phyloP scores from a whole-genome alignment of 345 rosid species.

The Hibiscus syriacus region DNA sequence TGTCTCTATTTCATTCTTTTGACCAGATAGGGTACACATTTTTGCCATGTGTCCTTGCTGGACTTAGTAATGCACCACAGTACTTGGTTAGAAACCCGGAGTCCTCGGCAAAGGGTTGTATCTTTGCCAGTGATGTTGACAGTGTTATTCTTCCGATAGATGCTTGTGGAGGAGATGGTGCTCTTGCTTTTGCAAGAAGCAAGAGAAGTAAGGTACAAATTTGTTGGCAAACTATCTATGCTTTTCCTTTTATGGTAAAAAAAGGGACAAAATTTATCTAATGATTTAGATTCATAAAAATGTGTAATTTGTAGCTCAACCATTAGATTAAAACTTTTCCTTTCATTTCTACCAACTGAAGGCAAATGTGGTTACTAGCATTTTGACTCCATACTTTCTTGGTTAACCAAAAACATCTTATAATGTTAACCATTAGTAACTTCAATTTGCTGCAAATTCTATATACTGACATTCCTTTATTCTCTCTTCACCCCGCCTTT shows the following conservation, averaged over 20 bases:
- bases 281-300: neutral
- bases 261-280: neutral
- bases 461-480: neutral
- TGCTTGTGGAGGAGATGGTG: slow-evolving; percentile 59
- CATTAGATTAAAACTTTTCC: neutral
- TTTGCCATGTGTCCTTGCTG: slow-evolving; percentile 59
- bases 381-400: neutral
- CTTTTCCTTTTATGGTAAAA: neutral
- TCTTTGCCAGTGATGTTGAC: slow-evolving; percentile 43
- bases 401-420: neutral
- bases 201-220: slow-evolving; percentile 27
- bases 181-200: slow-evolving; percentile 49
- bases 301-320: neutral
- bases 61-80: slow-evolving; percentile 51
- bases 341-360: neutral
- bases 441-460: neutral
- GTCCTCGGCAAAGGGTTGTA: slow-evolving; percentile 26
- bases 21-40: slow-evolving; percentile 51
- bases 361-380: neutral
- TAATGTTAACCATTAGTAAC: neutral
- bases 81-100: slow-evolving; percentile 28
- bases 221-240: neutral
- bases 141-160: slow-evolving; percentile 46
- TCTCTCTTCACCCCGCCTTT: too few relatives aligned
- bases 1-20: slow-evolving; percentile 4